Percentiles rank a stretch among this genome's conserved stretches.
Conservation (phyloP, 305 asterid genomes). For the Ruellia speciosa region DNA sequence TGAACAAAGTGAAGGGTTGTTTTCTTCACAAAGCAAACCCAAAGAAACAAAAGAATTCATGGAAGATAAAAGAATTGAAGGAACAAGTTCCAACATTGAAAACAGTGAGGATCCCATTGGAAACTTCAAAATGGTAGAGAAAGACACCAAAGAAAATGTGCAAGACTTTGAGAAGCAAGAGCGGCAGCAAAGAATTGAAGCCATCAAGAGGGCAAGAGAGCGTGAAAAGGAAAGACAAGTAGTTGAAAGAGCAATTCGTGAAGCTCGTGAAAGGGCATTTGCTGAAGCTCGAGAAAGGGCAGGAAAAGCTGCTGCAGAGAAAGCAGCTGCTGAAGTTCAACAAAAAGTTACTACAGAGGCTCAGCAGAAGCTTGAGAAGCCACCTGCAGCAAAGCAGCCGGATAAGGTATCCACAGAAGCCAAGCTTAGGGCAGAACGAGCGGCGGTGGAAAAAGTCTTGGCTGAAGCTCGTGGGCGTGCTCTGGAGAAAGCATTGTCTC, state of each 20-base stretch:
- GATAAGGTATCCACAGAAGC: slow-evolving; percentile 54
- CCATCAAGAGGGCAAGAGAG: slow-evolving; percentile 65
- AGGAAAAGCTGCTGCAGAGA: slow-evolving; percentile 69
- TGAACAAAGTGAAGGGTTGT: slow-evolving; percentile 22
- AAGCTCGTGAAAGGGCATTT: slow-evolving; percentile 98
- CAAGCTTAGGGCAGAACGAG: slow-evolving; percentile 82
- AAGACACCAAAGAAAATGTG: slow-evolving; percentile 32
- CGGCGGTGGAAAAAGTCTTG: slow-evolving; percentile 95
- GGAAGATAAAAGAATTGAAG: slow-evolving; percentile 32
- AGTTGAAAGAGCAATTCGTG: slow-evolving; percentile 90
- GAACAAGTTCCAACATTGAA: slow-evolving; percentile 29
- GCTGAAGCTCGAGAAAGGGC: slow-evolving; percentile 91
- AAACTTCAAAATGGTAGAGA: slow-evolving; percentile 25
- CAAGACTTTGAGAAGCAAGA: slow-evolving; percentile 33
- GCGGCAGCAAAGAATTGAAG: slow-evolving; percentile 44
- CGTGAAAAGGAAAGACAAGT: slow-evolving; percentile 68
- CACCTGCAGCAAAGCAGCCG: slow-evolving; percentile 27
- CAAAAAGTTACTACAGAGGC: slow-evolving; percentile 58
- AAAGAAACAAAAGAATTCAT: slow-evolving; percentile 27
- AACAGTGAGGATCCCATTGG: slow-evolving; percentile 25
- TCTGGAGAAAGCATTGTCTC: slow-evolving; percentile 69
- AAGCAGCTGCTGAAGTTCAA: slow-evolving; percentile 76
- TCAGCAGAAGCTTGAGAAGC: slow-evolving; percentile 54
- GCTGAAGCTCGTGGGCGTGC: slow-evolving; percentile 76
- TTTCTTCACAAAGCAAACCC: slow-evolving; percentile 15